Evolutionary conservation across 1,284 basidiomycete species (phyloP), one percentile per base, ranked within the genome.

Genomic region (Porodaedalea pini): DNA sequence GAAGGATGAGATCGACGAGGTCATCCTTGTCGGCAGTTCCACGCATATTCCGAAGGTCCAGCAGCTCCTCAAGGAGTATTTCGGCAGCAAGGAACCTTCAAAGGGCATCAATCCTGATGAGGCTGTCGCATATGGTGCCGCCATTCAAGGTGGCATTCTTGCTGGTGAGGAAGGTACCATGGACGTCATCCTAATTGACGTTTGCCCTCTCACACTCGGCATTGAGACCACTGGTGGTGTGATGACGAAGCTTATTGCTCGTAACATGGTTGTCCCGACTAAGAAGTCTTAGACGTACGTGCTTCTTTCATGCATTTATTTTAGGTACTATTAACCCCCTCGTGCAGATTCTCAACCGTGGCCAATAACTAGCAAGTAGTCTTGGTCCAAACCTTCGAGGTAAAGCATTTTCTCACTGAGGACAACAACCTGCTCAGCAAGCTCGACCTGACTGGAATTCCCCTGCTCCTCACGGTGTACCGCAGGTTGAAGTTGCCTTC

Each of bases 341-440:
- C n/a, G n/a, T n/a, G n/a, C n/a, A n/a, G n/a, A n/a, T 98, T 98
- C 87, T 98, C 95, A 51, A 99, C 97, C 44, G 96, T 96, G 80
- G 89, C 94, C 64, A 95, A 99, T 82, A 98, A 99, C 83, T 96
- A 99, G 75, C 94, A 94, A 62, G 93, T 93, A 83, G 96, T 99
- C 57, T 83, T 98, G 69, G 97, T 99, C 77, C 95, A 98, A 75
- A 95, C 99, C 61, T 99, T 84, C 78, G 96, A 99, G 82, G 97
- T 96, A 78, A 96, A 99, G 78, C 94, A 95, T 82, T 92, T 94
- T 55, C 91, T 94, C 70, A 98, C 95, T 64, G 98, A 98, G 85
- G 96, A 99, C 80, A 98, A 98, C 84, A 97, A 98, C 81, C 74
- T 98, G 55, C 92, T 99, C 75, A 96, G 96, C 71, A 97, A 98